Conservation (phyloP, 257 asterid species). For the Petrea volubilis region DNA sequence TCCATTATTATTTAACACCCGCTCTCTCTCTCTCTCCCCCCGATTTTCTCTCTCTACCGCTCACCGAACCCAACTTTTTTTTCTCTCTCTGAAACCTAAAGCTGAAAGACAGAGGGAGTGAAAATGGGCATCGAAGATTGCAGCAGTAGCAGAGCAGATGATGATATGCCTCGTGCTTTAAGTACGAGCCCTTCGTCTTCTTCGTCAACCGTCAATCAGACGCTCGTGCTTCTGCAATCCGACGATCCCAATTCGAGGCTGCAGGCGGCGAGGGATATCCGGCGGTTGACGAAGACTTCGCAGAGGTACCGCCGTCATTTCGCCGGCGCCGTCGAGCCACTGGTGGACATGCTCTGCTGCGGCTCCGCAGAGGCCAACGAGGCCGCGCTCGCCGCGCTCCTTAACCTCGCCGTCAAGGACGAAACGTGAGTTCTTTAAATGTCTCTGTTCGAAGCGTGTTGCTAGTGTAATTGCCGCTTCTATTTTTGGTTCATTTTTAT, state of each 20-base stretch:
- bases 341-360: slow-evolving; percentile 69
- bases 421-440: slow-evolving; percentile 50
- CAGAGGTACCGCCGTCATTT: slow-evolving; percentile 84
- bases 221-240: slow-evolving; percentile 54
- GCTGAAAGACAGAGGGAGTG: neutral
- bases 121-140: slow-evolving; percentile 31
- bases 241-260: slow-evolving; percentile 42
- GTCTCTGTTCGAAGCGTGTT: neutral
- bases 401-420: slow-evolving; percentile 82
- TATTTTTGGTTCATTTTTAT: slow-evolving; percentile 13
- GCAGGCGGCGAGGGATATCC: slow-evolving; percentile 78
- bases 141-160: slow-evolving; percentile 23
- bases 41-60: neutral
- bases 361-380: slow-evolving; percentile 52
- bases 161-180: slow-evolving; percentile 18
- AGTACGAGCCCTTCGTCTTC: slow-evolving; percentile 29
- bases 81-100: slow-evolving; percentile 20
- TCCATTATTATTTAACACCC: neutral
- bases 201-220: slow-evolving; percentile 42
- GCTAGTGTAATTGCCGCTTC: neutral
- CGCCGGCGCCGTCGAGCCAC: slow-evolving; percentile 60
- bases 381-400: slow-evolving; percentile 79
- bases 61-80: neutral
- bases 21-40: neutral
- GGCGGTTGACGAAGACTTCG: slow-evolving; percentile 82